Conservation (phyloP, 2,329 filamentous ascomycete genomes). For the Sporothrix phasma region DNA sequence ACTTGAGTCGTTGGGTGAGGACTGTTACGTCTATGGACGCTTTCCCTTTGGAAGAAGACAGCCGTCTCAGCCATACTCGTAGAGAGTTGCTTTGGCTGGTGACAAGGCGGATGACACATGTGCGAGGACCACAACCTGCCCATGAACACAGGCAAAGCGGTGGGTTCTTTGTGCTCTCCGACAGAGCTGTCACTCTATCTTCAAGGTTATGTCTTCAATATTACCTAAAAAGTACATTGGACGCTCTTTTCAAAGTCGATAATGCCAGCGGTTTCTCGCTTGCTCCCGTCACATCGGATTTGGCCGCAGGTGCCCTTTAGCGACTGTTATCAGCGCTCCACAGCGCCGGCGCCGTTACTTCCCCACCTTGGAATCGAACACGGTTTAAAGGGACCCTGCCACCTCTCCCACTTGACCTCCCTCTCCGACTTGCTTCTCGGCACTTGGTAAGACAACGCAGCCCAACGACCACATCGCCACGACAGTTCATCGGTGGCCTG, state of each 20-base stretch:
- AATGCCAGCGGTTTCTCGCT: neutral
- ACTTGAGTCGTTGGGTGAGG: no score
- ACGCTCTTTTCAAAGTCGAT: neutral
- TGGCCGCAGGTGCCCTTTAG: neutral
- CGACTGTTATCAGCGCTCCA: conserved; percentile 1
- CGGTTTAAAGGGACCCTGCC: no score
- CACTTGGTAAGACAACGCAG: neutral
- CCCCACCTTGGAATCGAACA: conserved; percentile 2
- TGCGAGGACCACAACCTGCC: no score
- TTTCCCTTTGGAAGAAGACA: no score
- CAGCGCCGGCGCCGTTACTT: neutral
- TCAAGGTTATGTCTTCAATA: no score
- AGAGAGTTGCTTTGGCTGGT: no score
- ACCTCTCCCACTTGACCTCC: neutral
- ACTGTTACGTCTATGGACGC: no score
- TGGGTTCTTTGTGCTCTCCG: no score
- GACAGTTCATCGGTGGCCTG: neutral
- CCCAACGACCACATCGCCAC: neutral
- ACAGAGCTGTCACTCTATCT: no score
- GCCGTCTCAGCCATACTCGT: no score
- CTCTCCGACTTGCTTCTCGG: neutral
- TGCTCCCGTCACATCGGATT: neutral
- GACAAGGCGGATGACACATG: no score
- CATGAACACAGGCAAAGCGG: no score
- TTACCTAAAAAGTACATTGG: neutral